phyloP scores from a whole-genome alignment of 2,329 filamentous ascomycete species.

The Coniochaeta prunicola region DNA sequence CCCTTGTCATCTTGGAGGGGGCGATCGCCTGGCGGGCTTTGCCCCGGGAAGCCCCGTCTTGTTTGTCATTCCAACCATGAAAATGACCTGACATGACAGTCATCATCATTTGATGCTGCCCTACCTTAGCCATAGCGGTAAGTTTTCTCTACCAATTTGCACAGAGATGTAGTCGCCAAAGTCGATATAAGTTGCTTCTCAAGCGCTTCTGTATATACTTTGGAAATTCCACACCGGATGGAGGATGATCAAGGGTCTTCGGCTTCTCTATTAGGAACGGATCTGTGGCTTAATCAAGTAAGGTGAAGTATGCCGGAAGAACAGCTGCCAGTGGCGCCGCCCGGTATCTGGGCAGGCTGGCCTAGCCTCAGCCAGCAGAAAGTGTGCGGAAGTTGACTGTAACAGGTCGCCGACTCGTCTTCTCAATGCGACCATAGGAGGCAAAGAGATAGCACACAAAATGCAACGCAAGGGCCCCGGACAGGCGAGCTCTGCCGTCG shows the following conservation, averaged over 20 bases:
- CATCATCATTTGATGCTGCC: background rate
- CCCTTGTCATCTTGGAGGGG: background rate
- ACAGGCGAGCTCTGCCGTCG: background rate
- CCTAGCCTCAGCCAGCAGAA: background rate
- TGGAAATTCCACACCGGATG: background rate
- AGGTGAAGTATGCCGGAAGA: background rate
- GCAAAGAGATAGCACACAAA: conserved; percentile 1
- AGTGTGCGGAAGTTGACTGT: background rate
- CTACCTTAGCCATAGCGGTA: no score
- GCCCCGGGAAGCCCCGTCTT: background rate
- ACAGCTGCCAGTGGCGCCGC: background rate
- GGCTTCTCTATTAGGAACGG: background rate
- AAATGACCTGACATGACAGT: background rate
- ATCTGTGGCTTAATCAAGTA: background rate
- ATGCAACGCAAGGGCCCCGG: background rate
- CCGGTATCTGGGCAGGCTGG: background rate
- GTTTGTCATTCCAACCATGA: background rate
- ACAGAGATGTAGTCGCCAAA: background rate
- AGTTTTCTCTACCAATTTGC: no score
- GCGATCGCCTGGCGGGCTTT: background rate
- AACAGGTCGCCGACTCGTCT: background rate
- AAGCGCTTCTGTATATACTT: background rate
- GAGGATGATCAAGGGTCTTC: background rate
- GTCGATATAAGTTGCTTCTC: background rate
- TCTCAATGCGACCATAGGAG: background rate